Conservation (phyloP, 305 asterid species). For the Petunia hybrid region DNA sequence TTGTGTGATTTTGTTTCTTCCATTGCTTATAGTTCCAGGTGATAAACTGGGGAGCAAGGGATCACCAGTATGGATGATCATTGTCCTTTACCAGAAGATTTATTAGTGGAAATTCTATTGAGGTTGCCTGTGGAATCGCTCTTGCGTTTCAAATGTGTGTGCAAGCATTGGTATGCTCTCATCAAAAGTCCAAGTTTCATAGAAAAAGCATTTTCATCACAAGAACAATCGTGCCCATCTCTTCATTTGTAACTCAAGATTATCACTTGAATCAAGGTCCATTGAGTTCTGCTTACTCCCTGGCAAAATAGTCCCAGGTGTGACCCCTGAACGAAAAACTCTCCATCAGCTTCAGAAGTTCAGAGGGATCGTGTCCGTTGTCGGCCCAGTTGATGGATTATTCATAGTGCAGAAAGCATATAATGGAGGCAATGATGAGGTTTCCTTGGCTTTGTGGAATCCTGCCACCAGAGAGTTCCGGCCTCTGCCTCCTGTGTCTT, state of each 20-base stretch:
- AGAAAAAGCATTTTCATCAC: neutral
- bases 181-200: conserved; percentile 4
- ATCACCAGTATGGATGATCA: neutral
- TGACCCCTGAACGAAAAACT: neutral
- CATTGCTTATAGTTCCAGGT: neutral
- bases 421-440: neutral
- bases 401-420: conserved; percentile 27
- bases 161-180: conserved; percentile 28
- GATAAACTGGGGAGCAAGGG: neutral
- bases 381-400: conserved; percentile 17
- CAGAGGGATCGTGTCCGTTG: neutral
- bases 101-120: conserved; percentile 18
- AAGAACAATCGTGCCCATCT: neutral
- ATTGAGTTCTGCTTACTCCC: neutral
- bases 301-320: neutral
- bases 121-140: conserved; percentile 30
- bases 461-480: conserved; percentile 23
- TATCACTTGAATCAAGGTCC: neutral
- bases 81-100: neutral
- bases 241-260: conserved; percentile 20
- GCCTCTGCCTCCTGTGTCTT: conserved; percentile 20
- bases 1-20: neutral
- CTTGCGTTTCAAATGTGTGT: conserved; percentile 21
- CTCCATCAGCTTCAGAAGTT: neutral
- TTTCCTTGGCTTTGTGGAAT: neutral